Percentiles rank a stretch among this genome's conserved stretches.
Evolutionary conservation across 192 early-diverging fungal species (phyloP).

Genomic region (Gryganskiella cystojenkinii): DNA sequence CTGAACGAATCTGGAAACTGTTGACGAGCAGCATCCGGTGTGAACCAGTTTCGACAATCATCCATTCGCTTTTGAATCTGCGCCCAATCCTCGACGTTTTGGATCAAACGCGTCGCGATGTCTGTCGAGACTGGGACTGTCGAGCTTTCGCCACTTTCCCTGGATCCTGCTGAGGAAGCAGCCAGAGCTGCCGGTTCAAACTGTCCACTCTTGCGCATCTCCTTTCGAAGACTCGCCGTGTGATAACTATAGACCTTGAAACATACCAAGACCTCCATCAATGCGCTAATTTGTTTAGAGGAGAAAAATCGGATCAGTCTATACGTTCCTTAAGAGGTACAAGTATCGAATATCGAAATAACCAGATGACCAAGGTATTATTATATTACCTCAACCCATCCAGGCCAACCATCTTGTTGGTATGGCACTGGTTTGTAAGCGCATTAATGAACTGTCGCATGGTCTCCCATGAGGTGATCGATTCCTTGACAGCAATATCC

Average conservation of each 20-base stretch:
- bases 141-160: slow-evolving; percentile 6
- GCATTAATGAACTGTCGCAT: slow-evolving; percentile 52
- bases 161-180: too few species aligned
- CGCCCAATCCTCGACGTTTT: slow-evolving; percentile 43
- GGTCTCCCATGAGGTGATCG: slow-evolving; percentile 43
- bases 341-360: neutral
- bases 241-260: slow-evolving; percentile 43
- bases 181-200: slow-evolving; percentile 11
- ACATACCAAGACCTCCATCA: slow-evolving; percentile 44
- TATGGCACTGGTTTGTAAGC: slow-evolving; percentile 42
- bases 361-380: neutral
- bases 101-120: slow-evolving; percentile 32
- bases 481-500: slow-evolving; percentile 37
- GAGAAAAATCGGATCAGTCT: neutral
- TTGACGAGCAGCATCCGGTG: slow-evolving; percentile 26
- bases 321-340: neutral
- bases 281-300: slow-evolving; percentile 17
- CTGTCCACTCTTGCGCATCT: slow-evolving; percentile 42
- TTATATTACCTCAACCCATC: slow-evolving; percentile 52
- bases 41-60: slow-evolving; percentile 37
- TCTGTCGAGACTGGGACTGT: slow-evolving; percentile 29
- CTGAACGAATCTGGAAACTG: slow-evolving; percentile 42
- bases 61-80: slow-evolving; percentile 48
- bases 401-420: slow-evolving; percentile 30
- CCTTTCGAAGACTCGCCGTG: slow-evolving; percentile 20